These are phyloP conservation scores for Eimeria falciformis DNA, from an alignment of 169 alveolate genomes.

Conservation along the genomic window DNA sequence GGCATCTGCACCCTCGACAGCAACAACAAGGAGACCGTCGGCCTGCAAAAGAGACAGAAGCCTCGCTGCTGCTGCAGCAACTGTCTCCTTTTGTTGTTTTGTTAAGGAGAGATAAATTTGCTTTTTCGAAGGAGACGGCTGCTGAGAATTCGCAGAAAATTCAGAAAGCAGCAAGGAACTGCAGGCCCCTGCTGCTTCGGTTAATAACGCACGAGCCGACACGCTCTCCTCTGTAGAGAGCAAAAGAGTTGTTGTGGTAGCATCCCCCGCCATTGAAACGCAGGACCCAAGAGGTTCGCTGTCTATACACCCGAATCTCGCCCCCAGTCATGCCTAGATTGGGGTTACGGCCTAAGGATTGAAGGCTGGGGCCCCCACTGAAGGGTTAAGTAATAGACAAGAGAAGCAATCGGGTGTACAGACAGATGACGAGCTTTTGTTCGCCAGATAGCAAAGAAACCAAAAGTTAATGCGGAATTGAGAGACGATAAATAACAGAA, in stretches of 20 bases:
- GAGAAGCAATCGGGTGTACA: too few relatives aligned
- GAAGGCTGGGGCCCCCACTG: too few relatives aligned
- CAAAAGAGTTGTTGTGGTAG: too few relatives aligned
- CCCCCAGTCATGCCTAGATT: too few relatives aligned
- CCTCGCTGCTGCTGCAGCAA: not conserved
- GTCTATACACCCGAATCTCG: too few relatives aligned
- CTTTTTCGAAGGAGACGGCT: not conserved
- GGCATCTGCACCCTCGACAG: conserved; percentile 19
- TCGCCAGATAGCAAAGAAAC: not conserved
- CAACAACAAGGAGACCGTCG: not conserved
- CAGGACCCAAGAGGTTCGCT: too few relatives aligned
- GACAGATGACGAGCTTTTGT: not conserved
- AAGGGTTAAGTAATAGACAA: too few relatives aligned
- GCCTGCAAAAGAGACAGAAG: not conserved
- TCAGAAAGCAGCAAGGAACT: not conserved
- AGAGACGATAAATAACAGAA: not conserved
- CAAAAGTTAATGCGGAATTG: not conserved
- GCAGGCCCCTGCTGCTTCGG: not conserved
- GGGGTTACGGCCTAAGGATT: too few relatives aligned
- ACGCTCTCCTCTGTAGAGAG: not conserved
- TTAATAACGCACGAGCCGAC: not conserved
- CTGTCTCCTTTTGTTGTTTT: not conserved
- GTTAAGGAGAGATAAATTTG: not conserved
- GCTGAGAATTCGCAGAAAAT: not conserved
- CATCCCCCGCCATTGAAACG: too few relatives aligned